Conservation (phyloP, 78 protist genomes). For the Diacronema lutheri region DNA sequence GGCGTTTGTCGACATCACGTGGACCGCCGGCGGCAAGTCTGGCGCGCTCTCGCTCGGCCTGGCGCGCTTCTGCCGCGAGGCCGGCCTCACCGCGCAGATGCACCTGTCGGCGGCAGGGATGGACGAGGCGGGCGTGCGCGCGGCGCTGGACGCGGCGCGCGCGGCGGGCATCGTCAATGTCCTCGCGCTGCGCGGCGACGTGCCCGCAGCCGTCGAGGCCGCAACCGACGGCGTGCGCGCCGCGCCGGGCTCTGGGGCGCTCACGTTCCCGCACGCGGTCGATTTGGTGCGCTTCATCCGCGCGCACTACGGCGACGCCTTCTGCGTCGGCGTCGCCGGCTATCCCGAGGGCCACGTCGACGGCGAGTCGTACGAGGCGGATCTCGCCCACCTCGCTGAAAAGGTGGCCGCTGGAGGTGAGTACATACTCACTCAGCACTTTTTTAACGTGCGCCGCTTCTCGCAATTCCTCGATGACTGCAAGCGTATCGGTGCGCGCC, state of each 20-base stretch:
- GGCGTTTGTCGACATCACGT: constrained; percentile 82
- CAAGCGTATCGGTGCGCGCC: constrained; percentile 55
- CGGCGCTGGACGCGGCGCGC: constrained; percentile 58
- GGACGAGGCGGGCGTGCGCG: constrained; percentile 49
- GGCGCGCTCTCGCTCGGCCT: constrained; percentile 62
- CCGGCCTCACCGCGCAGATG: constrained; percentile 52
- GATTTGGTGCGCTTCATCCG: constrained; percentile 85
- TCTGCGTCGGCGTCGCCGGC: constrained; percentile 86
- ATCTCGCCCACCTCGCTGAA: constrained; percentile 64
- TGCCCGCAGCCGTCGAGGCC: constrained; percentile 78
- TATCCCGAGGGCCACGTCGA: constrained; percentile 92
- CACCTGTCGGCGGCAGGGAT: constrained; percentile 88
- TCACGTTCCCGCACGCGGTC: constrained; percentile 71
- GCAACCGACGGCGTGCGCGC: too few species aligned
- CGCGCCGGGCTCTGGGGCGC: constrained; percentile 18
- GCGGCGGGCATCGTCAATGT: constrained; percentile 82
- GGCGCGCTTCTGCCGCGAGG: too few species aligned
- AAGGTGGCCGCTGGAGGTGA: constrained; percentile 96
- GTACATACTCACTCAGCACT: constrained; percentile 89
- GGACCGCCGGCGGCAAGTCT: constrained; percentile 74
- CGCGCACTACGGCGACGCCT: constrained; percentile 78
- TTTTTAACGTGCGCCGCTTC: constrained; percentile 58
- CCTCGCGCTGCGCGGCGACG: constrained; percentile 88
- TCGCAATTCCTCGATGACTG: constrained; percentile 53
- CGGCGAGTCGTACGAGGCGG: constrained; percentile 42